Conservation (phyloP, 139 green algal genomes). For the Volvox africanus region DNA sequence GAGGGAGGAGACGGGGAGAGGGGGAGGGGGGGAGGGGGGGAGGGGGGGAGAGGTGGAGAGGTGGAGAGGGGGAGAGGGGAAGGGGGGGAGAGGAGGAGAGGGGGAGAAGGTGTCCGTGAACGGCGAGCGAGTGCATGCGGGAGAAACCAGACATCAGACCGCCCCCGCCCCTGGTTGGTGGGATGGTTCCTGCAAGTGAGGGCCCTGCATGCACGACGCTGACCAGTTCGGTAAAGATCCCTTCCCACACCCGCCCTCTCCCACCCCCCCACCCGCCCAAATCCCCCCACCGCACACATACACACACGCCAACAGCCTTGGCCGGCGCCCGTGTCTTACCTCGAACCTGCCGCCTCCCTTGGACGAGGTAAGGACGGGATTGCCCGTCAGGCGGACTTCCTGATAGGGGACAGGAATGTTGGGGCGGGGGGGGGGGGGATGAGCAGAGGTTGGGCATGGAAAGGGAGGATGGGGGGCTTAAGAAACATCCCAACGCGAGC, state of each 20-base stretch:
- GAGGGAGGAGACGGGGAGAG: background rate
- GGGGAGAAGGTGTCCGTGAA: background rate
- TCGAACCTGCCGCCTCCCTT: conserved; percentile 69
- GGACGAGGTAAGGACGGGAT: conserved; percentile 71
- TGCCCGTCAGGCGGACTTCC: conserved; percentile 81
- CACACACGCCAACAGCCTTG: too few species aligned
- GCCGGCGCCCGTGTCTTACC: conserved; percentile 35
- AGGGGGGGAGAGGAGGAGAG: background rate
- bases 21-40: background rate
- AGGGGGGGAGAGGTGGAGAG: background rate
- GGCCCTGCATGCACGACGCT: too few species aligned
- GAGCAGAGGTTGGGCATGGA: too few species aligned
- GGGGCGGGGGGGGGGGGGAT: background rate
- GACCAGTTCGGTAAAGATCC: too few species aligned
- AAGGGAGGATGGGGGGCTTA: too few species aligned
- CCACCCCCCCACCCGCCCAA: background rate
- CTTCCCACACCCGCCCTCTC: too few species aligned
- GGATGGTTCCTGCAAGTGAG: too few species aligned
- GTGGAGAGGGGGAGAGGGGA: background rate
- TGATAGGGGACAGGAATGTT: background rate
- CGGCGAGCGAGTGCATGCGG: too few species aligned
- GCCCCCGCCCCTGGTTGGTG: too few species aligned
- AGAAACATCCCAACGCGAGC: too few species aligned
- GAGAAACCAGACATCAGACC: too few species aligned
- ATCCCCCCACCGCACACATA: background rate